Evolutionary conservation across 345 rosid species (phyloP), one percentile per base, ranked within the genome.

Genomic region (Aegle marmelos): DNA sequence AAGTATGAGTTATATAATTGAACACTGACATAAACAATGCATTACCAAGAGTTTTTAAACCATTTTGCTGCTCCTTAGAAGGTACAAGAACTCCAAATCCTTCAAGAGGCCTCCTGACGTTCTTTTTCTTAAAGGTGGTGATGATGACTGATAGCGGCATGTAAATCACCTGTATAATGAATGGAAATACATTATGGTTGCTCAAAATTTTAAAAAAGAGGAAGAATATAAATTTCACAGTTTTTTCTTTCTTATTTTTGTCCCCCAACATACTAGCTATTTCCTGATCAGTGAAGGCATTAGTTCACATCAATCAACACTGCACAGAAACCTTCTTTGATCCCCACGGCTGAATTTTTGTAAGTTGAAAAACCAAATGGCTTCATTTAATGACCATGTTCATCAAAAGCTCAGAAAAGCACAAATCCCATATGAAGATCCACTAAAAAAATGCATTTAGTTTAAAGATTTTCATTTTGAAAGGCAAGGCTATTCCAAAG

Each of bases 31-130:
- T 30, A 34, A 34, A 33, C 65, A 78, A 50, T 68, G 73, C 72
- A 58, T 81, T 89, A 95, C 98, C 98, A 59, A 93, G 91, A 85
- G 96, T 95, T 88, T 78, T 91, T 79, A 95, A 82, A 66, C 99
- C 99, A 83, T 90, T 89, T 53, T 88, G 79, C 81, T 91, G 93
- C 86, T 95, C 99, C 81, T 79, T 91, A 19, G 99, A 89, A 56
- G 98, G 98, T 83, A 95, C 82, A 72, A 95, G 96, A 86, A 95
- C 93, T 76, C 99, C 99, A 85, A 95, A 95, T 65, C 99, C 98
- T 90, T 91, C 92, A 11, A 93, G 92, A 34, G 99, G 97, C 67
- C 83, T 89, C 86, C 90, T 92, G 85, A 95, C 94, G 68, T 89
- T 91, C 85, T 95, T 92, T 86, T 93, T 95, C 83, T 85, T 86